A percentile compares a stretch with the other conserved stretches of the same genome.
These are phyloP conservation scores for Furcasterigmium sp. DNA, from an alignment of 2,329 filamentous ascomycete species.

Conservation along the genomic window DNA sequence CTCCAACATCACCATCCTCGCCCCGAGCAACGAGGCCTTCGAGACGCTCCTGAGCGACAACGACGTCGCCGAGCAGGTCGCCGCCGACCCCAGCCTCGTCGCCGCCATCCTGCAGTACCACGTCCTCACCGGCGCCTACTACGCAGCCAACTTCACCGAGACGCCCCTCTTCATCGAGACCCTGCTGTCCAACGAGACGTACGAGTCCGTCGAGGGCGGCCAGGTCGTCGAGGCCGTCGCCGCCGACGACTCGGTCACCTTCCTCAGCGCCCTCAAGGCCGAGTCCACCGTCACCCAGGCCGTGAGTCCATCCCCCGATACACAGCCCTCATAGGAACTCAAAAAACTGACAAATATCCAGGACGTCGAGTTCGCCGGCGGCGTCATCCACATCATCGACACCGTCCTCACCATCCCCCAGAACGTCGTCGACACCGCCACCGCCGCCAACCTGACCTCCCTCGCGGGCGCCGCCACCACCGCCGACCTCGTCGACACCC, in stretches of 20 bases:
- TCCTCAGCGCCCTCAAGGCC: slow-evolving; percentile 46
- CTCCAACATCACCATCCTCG: slow-evolving; percentile 40
- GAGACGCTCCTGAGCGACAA: slow-evolving; percentile 24
- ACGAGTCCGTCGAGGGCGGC: slow-evolving; percentile 52
- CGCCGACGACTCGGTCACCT: slow-evolving; percentile 34
- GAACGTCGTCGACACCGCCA: slow-evolving; percentile 37
- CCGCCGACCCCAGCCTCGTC: slow-evolving; percentile 17
- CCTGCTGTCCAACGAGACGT: slow-evolving; percentile 43
- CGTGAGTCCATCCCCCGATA: neutral
- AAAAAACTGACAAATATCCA: too few relatives aligned
- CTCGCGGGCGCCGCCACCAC: slow-evolving; percentile 30
- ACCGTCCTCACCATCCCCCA: slow-evolving; percentile 42
- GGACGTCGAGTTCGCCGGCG: slow-evolving; percentile 42
- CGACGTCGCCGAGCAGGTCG: slow-evolving; percentile 20
- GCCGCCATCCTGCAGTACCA: slow-evolving; percentile 55
- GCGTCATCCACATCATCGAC: slow-evolving; percentile 48
- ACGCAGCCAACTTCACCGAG: slow-evolving; percentile 18
- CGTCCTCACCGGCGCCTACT: slow-evolving; percentile 47
- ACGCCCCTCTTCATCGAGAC: slow-evolving; percentile 30
- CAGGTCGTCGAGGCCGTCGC: slow-evolving; percentile 43
- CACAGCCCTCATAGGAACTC: too few relatives aligned
- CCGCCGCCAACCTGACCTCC: slow-evolving; percentile 40
- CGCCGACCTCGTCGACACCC: slow-evolving; percentile 23
- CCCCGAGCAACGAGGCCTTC: slow-evolving; percentile 53
- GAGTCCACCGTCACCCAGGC: slow-evolving; percentile 39